These are phyloP conservation scores for Beauveria varroae DNA, from an alignment of 2,329 filamentous ascomycete genomes.

Conservation along the genomic window DNA sequence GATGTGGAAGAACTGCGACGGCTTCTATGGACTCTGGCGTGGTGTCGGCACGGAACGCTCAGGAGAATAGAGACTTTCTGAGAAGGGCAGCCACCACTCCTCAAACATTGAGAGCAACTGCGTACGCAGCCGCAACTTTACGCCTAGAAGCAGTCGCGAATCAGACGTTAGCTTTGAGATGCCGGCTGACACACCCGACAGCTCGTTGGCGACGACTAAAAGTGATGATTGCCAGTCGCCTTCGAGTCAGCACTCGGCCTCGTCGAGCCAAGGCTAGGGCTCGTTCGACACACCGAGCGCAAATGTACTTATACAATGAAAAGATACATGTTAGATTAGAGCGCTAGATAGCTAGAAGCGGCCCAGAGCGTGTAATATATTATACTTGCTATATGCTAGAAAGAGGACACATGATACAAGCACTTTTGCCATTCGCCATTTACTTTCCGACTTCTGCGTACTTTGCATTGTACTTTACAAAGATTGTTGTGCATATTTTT, in stretches of 20 bases:
- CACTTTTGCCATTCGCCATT: no score
- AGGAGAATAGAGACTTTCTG: constrained; percentile 28
- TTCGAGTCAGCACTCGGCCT: constrained; percentile 1
- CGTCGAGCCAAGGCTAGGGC: not conserved
- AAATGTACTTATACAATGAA: constrained; percentile 7
- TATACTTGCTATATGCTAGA: not conserved
- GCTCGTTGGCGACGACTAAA: constrained; percentile 8
- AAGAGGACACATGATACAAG: no score
- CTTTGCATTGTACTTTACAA: no score
- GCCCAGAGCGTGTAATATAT: constrained; percentile 9
- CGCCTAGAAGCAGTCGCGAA: constrained; percentile 8
- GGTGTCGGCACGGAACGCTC: constrained; percentile 36
- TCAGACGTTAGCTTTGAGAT: constrained; percentile 10
- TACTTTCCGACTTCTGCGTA: no score
- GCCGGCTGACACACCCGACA: constrained; percentile 5
- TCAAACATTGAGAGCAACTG: not conserved
- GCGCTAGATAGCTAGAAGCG: constrained; percentile 10
- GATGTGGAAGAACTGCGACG: constrained; percentile 68
- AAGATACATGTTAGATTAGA: constrained; percentile 10
- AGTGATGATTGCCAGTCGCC: constrained; percentile 9
- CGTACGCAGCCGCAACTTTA: constrained; percentile 5
- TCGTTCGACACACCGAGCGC: not conserved
- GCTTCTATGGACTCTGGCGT: constrained; percentile 57
- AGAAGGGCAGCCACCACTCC: not conserved
- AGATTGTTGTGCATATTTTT: no score